These are phyloP conservation scores for Ogataea corticis DNA, from an alignment of 805 yeast genomes.

Conservation along the genomic window DNA sequence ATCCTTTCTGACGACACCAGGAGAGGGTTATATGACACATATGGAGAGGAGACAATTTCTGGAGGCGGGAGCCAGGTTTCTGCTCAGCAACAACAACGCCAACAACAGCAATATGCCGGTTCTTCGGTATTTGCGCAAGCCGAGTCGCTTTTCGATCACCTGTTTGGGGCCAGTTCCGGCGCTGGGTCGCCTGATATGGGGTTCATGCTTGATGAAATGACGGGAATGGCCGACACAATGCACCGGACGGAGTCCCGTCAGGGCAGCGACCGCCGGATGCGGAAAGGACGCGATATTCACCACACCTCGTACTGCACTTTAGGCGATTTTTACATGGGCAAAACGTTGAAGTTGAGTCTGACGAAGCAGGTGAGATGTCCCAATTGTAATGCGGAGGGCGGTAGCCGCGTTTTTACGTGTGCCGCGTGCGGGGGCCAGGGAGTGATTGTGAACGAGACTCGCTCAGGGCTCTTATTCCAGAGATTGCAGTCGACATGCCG, in stretches of 20 bases:
- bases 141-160: slow-evolving; percentile 32
- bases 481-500: slow-evolving; percentile 46
- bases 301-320: slow-evolving; percentile 55
- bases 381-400: slow-evolving; percentile 56
- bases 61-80: background rate
- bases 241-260: background rate
- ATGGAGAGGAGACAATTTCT: slow-evolving; percentile 69
- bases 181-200: slow-evolving; percentile 5
- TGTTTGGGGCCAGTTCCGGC: slow-evolving; percentile 27
- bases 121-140: slow-evolving; percentile 20
- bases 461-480: slow-evolving; percentile 47
- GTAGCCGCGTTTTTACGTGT: slow-evolving; percentile 35
- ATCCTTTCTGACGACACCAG: slow-evolving; percentile 79
- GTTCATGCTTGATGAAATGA: slow-evolving; percentile 5
- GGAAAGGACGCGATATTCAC: slow-evolving; percentile 54
- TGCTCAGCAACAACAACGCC: background rate
- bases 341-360: slow-evolving; percentile 52
- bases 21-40: slow-evolving; percentile 83
- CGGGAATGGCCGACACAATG: slow-evolving; percentile 7
- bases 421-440: slow-evolving; percentile 45
- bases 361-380: slow-evolving; percentile 51
- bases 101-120: slow-evolving; percentile 8
- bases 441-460: slow-evolving; percentile 38
- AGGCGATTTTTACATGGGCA: slow-evolving; percentile 60
- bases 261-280: slow-evolving; percentile 9